These are phyloP conservation scores for Exophiala sp. DNA, from an alignment of 2,329 filamentous ascomycete genomes.

Conservation along the genomic window DNA sequence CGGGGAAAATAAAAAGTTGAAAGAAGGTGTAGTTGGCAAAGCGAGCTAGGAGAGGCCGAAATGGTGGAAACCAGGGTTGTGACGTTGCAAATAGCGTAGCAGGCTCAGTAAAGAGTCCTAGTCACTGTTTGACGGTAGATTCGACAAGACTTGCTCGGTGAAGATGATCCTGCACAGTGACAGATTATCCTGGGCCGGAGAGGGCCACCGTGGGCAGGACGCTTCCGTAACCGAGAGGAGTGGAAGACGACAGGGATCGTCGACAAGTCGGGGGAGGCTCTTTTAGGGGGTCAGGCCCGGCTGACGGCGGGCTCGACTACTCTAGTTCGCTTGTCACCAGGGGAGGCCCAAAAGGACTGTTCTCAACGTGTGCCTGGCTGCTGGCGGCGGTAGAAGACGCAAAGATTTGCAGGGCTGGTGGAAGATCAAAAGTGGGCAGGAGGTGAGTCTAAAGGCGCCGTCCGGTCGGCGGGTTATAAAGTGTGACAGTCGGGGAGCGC, in stretches of 20 bases:
- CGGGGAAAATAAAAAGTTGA: conserved; percentile 11
- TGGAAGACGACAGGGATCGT: conserved; percentile 13
- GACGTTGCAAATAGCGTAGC: conserved; percentile 19
- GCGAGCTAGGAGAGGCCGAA: conserved; percentile 1
- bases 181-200: conserved; percentile 7
- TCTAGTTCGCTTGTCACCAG: conserved; percentile 3
- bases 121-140: conserved; percentile 14
- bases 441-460: conserved; percentile 23
- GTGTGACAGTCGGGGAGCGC: background rate
- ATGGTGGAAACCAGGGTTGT: conserved; percentile 16
- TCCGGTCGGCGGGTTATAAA: conserved; percentile 9
- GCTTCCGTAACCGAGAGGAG: conserved; percentile 18
- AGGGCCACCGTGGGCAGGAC: conserved; percentile 12
- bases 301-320: conserved; percentile 10
- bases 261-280: background rate
- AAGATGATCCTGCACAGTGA: conserved; percentile 6
- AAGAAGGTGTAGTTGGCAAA: conserved; percentile 11
- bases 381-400: conserved; percentile 9
- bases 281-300: conserved; percentile 5
- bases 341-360: conserved; percentile 7
- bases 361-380: conserved; percentile 12
- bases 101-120: conserved; percentile 8
- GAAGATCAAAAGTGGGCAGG: conserved; percentile 27
- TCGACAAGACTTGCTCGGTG: conserved; percentile 15
- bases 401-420: conserved; percentile 22